These are phyloP conservation scores for Diaporthe citrichinensis DNA, from an alignment of 2,329 filamentous ascomycete species.

Conservation along the genomic window DNA sequence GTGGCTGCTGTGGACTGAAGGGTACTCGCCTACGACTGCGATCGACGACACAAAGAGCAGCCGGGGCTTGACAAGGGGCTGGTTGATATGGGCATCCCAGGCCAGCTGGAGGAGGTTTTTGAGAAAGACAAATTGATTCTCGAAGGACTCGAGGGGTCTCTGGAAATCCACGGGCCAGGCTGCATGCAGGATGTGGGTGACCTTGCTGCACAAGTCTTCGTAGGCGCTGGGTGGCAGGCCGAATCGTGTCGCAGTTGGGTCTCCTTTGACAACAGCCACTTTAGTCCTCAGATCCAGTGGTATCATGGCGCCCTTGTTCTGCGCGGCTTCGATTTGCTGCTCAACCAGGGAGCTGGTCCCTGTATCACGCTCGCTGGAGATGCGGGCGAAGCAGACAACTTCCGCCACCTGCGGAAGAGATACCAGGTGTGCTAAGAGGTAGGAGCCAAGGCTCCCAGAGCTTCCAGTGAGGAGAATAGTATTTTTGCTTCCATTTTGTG, in stretches of 20 bases:
- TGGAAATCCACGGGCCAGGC: constrained; percentile 15
- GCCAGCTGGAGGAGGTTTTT: constrained; percentile 5
- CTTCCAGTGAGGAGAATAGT: constrained; percentile 6
- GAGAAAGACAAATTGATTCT: neutral
- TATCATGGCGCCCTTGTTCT: neutral
- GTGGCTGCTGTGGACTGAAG: neutral
- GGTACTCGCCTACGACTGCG: neutral
- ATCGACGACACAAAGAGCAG: constrained; percentile 12
- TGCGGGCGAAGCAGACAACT: neutral
- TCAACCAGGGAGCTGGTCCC: neutral
- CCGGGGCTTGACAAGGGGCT: neutral
- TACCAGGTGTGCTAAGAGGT: neutral
- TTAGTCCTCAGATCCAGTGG: neutral
- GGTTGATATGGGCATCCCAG: neutral
- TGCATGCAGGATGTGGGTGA: constrained; percentile 21
- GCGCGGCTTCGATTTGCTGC: neutral
- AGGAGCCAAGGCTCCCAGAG: constrained; percentile 8
- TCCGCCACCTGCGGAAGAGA: neutral
- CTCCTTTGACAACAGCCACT: neutral
- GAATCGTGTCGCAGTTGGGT: neutral
- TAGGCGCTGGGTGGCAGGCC: neutral
- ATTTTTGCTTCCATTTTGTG: neutral
- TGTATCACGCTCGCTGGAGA: neutral
- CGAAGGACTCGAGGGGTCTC: neutral
- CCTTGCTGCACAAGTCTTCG: neutral